These are phyloP conservation scores for Suillus discolor DNA, from an alignment of 768 basidiomycete species.

Conservation along the genomic window DNA sequence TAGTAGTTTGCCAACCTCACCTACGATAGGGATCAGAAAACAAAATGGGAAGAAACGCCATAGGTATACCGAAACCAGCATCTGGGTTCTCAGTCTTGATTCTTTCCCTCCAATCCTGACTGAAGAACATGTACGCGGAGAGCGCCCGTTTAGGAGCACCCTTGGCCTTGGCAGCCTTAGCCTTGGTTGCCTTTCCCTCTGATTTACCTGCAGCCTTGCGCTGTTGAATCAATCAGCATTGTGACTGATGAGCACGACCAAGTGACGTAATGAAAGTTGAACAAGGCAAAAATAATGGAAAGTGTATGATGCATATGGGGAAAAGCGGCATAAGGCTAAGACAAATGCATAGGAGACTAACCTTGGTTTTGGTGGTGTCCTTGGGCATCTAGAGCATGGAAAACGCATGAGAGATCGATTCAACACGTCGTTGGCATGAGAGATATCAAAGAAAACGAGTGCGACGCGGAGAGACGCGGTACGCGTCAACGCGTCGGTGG, in stretches of 20 bases:
- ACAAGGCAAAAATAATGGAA: not conserved
- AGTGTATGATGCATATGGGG: not conserved
- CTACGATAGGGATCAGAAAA: conserved; percentile 37
- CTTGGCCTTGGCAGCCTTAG: conserved; percentile 76
- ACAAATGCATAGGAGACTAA: conserved; percentile 36
- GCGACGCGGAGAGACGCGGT: conserved; percentile 23
- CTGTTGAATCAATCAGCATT: conserved; percentile 37
- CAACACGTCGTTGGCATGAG: conserved; percentile 41
- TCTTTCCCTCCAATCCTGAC: conserved; percentile 92
- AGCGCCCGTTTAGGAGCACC: conserved; percentile 81
- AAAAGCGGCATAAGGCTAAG: conserved; percentile 10
- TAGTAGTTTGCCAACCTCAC: conserved; percentile 92
- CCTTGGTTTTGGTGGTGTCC: conserved; percentile 70
- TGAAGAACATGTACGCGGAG: conserved; percentile 99
- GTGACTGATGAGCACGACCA: conserved; percentile 6
- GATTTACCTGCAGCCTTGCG: conserved; percentile 78
- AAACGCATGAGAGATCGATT: conserved; percentile 36
- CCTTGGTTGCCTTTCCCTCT: conserved; percentile 50
- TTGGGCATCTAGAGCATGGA: conserved; percentile 71
- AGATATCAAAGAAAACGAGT: conserved; percentile 19
- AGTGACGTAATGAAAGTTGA: not conserved
- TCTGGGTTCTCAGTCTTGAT: conserved; percentile 97
- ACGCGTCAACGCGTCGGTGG: conserved; percentile 39
- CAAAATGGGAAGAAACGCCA: not conserved
- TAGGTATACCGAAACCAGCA: conserved; percentile 77